Evolutionary conservation across 75 land plant species (phyloP), one percentile per base, ranked within the genome.

Genomic region (Sequoia sempervirens): DNA sequence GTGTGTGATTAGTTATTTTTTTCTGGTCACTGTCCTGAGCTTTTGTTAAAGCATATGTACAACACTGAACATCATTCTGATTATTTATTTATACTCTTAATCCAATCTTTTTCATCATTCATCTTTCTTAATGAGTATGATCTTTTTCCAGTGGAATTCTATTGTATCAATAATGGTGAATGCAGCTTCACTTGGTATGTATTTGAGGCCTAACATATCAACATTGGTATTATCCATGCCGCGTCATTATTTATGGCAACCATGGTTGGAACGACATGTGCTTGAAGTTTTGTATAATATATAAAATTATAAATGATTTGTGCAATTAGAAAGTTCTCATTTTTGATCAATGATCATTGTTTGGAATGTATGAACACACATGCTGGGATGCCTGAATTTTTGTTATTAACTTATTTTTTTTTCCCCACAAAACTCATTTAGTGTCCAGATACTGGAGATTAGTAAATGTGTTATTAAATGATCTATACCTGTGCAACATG

Each of bases 1-100:
- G 45, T 43, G 45, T 78, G 80, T 78, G 80, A 78, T 43, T 43
- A 78, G 80, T 43, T 78, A 78, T 43, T 41, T 78, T 70, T 78
- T 78, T 45, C 50, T 43, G 30, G 47, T 45, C 80, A 43, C 47
- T 20, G 80, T 26, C 47, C 30, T 45, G 80, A 43, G 80, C 47
- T 40, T 38, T 78, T 78, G 28, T 28, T n/a, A 43, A 43, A 78
- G 50, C 80, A 43, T 78, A 43, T 78, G 80, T 78, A 78, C 50
- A 78, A 43, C 50, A 78, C 12, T 75, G 50, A 78, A 78, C 30
- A 78, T 78, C 47, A 26, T n/a, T 26, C 47, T 23, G 50, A 75
- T 75, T 23, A 70, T 70, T 70, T 70, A 70, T 70, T 70, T 70
- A 70, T 70, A 70, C 10, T 70, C 36, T 70, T 70, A 70, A 70